phyloP scores from a whole-genome alignment of 306 rosid genomes.

The Crotalaria pallida region DNA sequence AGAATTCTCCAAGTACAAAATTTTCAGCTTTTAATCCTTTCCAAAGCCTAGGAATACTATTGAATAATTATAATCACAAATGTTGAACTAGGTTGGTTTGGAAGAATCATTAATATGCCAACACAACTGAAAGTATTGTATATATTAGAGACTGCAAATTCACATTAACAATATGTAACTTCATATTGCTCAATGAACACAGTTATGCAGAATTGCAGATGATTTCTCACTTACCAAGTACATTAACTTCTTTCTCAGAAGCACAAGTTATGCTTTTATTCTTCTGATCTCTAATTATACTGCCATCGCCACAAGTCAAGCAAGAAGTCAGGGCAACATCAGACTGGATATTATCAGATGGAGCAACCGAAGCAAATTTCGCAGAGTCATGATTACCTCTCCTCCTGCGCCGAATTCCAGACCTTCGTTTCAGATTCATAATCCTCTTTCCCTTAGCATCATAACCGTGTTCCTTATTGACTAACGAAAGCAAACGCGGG shows the following conservation, averaged over 20 bases:
- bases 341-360: slow-evolving; percentile 12
- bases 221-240: slow-evolving; percentile 28
- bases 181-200: background rate
- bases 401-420: slow-evolving; percentile 52
- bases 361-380: slow-evolving; percentile 25
- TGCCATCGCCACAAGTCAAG: slow-evolving; percentile 17
- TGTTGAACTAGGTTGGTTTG: background rate
- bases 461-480: slow-evolving; percentile 43
- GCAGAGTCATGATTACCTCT: slow-evolving; percentile 38
- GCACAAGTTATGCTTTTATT: slow-evolving; percentile 1
- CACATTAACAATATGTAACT: background rate
- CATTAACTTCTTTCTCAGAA: slow-evolving; percentile 20
- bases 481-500: slow-evolving; percentile 29
- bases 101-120: background rate
- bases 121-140: background rate
- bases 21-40: background rate
- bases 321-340: slow-evolving; percentile 15
- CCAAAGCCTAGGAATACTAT: background rate
- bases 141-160: background rate
- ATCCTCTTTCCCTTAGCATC: slow-evolving; percentile 62
- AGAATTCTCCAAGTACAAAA: background rate
- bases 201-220: background rate
- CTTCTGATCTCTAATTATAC: slow-evolving; percentile 8
- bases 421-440: slow-evolving; percentile 44
- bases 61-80: background rate